phyloP scores from a whole-genome alignment of 352 stramenopile species.

The Aphanomyces cochlioides region DNA sequence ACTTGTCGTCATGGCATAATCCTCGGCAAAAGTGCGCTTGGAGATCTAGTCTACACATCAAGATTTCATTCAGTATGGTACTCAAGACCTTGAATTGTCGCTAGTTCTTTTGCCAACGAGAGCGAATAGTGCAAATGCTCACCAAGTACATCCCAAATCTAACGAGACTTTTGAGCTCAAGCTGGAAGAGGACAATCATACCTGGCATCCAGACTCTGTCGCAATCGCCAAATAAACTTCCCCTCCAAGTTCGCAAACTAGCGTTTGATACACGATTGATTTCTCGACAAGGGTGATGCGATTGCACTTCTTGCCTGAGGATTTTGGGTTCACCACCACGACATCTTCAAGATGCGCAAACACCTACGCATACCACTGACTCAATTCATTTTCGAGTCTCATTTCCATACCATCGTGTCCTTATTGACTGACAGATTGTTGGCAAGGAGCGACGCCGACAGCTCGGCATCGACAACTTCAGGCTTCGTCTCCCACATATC shows the following conservation, averaged over 20 bases:
- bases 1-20: not conserved
- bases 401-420: slow-evolving; percentile 13
- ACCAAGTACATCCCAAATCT: slow-evolving; percentile 24
- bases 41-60: not conserved
- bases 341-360: slow-evolving; percentile 22
- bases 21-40: slow-evolving; percentile 1
- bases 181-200: not conserved
- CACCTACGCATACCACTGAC: not conserved
- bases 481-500: slow-evolving; percentile 14
- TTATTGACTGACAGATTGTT: slow-evolving; percentile 9
- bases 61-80: too few species aligned
- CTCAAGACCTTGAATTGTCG: not conserved
- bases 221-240: slow-evolving; percentile 15
- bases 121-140: slow-evolving; percentile 28
- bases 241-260: not conserved
- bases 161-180: not conserved
- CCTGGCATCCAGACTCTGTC: slow-evolving; percentile 22
- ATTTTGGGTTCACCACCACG: slow-evolving; percentile 14
- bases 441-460: slow-evolving; percentile 13
- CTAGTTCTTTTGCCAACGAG: slow-evolving; percentile 13
- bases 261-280: slow-evolving; percentile 16
- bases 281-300: slow-evolving; percentile 24
- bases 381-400: not conserved
- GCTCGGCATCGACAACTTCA: slow-evolving; percentile 2
- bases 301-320: slow-evolving; percentile 3